Evolutionary conservation across 805 yeast species (phyloP).

Genomic region (Hanseniaspora valbyensis): DNA sequence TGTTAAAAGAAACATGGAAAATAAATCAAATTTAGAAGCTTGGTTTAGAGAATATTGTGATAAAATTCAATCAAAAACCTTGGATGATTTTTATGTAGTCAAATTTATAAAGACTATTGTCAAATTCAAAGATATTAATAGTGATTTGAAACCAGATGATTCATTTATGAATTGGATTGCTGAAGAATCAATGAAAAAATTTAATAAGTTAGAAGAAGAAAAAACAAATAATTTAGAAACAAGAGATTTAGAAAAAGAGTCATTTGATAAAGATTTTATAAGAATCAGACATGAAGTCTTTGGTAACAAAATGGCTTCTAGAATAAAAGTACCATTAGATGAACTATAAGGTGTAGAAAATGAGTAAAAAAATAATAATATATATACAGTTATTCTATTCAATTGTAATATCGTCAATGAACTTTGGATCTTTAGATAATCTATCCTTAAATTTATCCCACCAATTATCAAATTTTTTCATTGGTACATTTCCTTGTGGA

Average conservation of each 20-base stretch:
- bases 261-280: constrained; percentile 33
- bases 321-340: constrained; percentile 46
- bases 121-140: constrained; percentile 26
- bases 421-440: constrained; percentile 69
- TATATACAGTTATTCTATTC: constrained; percentile 17
- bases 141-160: constrained; percentile 28
- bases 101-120: constrained; percentile 33
- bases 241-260: constrained; percentile 28
- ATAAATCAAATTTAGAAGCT: constrained; percentile 16
- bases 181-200: constrained; percentile 32
- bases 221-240: constrained; percentile 21
- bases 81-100: constrained; percentile 35
- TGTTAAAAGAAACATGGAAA: constrained; percentile 14
- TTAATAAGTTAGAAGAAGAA: constrained; percentile 16
- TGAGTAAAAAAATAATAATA: not conserved
- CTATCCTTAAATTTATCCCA: constrained; percentile 81
- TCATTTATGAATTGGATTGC: constrained; percentile 58
- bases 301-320: constrained; percentile 63
- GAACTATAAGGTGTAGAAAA: constrained; percentile 30
- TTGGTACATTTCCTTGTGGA: constrained; percentile 66
- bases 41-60: constrained; percentile 26
- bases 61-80: constrained; percentile 22
- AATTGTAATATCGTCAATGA: constrained; percentile 44
- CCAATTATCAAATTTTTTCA: constrained; percentile 85
- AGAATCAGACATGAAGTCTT: constrained; percentile 53